Evolutionary conservation across 2,329 filamentous ascomycete genomes (phyloP).

Genomic region (Cytospora chrysosperma): DNA sequence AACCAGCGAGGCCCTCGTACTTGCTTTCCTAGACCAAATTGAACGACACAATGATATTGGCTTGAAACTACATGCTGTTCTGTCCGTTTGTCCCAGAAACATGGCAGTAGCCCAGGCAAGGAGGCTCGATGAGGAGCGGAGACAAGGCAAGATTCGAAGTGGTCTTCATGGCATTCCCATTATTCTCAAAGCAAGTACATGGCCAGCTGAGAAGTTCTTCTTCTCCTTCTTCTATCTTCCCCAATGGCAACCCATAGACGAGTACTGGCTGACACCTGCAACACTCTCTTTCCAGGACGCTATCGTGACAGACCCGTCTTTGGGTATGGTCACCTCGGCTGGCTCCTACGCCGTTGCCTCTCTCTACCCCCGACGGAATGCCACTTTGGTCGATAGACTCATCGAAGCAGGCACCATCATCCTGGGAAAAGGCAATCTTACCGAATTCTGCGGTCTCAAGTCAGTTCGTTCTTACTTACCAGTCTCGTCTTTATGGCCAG

Average conservation of each 20-base stretch:
- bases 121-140: constrained; percentile 40
- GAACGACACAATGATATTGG: constrained; percentile 25
- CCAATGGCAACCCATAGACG: background rate
- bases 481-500: background rate
- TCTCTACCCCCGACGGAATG: constrained; percentile 36
- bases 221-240: too few relatives aligned
- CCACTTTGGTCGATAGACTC: constrained; percentile 35
- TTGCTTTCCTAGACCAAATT: constrained; percentile 28
- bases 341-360: constrained; percentile 40
- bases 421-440: constrained; percentile 41
- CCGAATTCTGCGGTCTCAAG: constrained; percentile 30
- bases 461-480: constrained; percentile 23
- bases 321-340: constrained; percentile 42
- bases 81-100: constrained; percentile 38
- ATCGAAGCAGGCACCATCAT: background rate
- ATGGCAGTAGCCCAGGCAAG: constrained; percentile 36
- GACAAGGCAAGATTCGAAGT: constrained; percentile 35
- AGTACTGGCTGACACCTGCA: background rate
- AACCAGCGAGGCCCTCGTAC: constrained; percentile 27
- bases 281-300: constrained; percentile 31
- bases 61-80: constrained; percentile 33
- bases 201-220: background rate
- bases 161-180: constrained; percentile 43
- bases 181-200: constrained; percentile 34
- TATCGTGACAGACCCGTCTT: constrained; percentile 37